Conservation (phyloP, 345 rosid species). For the Durio zibethinus region DNA sequence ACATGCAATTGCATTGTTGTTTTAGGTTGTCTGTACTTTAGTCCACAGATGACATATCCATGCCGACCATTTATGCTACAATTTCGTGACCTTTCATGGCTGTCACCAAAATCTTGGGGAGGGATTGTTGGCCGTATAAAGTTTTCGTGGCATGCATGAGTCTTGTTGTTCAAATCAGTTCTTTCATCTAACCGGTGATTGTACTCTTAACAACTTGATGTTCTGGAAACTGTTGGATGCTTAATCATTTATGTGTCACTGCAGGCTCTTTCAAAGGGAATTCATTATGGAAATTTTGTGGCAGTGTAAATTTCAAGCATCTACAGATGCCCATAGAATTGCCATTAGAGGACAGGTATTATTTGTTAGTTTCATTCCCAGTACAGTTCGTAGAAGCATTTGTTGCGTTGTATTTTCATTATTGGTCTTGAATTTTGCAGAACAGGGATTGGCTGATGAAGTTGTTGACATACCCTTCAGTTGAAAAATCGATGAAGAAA, state of each 20-base stretch:
- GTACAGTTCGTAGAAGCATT: neutral
- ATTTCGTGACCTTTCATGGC: neutral
- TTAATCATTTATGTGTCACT: neutral
- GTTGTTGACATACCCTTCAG: constrained; percentile 47
- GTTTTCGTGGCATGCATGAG: neutral
- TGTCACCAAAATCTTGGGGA: neutral
- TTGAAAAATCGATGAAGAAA: constrained; percentile 56
- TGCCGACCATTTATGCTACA: neutral
- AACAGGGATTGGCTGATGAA: constrained; percentile 47
- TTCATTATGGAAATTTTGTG: constrained; percentile 90
- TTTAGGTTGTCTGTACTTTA: neutral
- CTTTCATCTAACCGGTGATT: neutral
- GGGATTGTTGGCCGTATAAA: neutral
- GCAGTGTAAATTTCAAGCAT: constrained; percentile 77
- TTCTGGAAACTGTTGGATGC: neutral
- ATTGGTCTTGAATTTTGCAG: constrained; percentile 32
- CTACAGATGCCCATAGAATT: constrained; percentile 55
- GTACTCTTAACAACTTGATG: neutral
- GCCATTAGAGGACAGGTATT: constrained; percentile 72
- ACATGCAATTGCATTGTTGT: neutral
- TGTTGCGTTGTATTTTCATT: neutral
- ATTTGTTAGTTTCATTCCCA: neutral
- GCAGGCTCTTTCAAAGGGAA: constrained; percentile 88
- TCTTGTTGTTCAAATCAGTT: neutral
- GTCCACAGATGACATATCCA: neutral